Percentiles rank a stretch among this genome's conserved stretches.
These are phyloP conservation scores for Leptographium radiaticola DNA, from an alignment of 2,329 filamentous ascomycete species.

Conservation along the genomic window DNA sequence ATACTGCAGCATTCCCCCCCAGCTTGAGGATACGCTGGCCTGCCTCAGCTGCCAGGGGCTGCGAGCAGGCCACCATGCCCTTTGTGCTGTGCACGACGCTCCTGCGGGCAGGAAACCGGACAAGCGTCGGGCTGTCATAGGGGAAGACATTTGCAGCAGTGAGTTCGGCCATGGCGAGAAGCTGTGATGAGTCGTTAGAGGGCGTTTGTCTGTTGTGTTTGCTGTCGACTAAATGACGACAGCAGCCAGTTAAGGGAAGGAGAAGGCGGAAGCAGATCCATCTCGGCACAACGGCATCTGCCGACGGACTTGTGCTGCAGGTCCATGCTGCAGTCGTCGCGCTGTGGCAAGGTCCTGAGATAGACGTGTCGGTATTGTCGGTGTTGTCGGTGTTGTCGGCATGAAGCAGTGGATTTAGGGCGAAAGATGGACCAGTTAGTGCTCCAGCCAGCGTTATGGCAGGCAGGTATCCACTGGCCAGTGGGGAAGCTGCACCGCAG, in stretches of 20 bases:
- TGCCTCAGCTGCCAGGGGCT: constrained; percentile 75
- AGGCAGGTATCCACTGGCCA: too few species aligned
- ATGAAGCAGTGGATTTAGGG: background rate
- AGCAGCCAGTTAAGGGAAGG: too few species aligned
- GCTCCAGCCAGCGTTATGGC: too few species aligned
- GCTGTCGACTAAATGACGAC: too few species aligned
- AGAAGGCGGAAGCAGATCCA: too few species aligned
- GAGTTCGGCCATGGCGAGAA: background rate
- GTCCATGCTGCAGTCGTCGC: background rate
- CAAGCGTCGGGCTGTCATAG: constrained; percentile 6
- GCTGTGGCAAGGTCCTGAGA: background rate
- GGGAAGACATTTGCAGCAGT: background rate
- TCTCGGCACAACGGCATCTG: too few species aligned
- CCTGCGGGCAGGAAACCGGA: constrained; percentile 49
- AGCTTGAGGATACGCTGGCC: constrained; percentile 67
- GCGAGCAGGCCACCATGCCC: constrained; percentile 78
- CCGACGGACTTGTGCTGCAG: too few species aligned
- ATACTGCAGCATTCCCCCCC: constrained; percentile 82
- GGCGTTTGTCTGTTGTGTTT: too few species aligned
- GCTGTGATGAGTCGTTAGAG: background rate
- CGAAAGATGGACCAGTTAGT: too few species aligned
- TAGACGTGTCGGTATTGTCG: background rate
- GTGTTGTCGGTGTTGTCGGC: background rate
- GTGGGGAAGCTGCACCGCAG: too few species aligned
- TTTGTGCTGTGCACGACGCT: constrained; percentile 86